These are phyloP conservation scores for Metschnikowia borealis DNA, from an alignment of 805 yeast genomes.

Conservation along the genomic window DNA sequence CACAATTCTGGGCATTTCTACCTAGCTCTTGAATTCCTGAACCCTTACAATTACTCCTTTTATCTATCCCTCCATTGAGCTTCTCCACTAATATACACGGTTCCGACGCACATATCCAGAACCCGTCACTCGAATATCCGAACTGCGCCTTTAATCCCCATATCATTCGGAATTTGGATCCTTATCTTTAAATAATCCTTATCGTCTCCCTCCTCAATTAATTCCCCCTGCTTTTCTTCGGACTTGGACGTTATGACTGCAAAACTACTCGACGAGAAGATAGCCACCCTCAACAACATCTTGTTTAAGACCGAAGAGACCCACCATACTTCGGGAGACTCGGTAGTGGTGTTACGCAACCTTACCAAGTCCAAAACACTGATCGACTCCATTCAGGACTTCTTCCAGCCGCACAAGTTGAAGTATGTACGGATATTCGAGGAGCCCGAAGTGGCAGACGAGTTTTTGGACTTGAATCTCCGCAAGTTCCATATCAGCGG, in stretches of 20 bases:
- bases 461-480: background rate
- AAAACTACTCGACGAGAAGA: background rate
- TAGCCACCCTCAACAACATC: background rate
- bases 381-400: constrained; percentile 2
- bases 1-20: no score
- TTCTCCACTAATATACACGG: no score
- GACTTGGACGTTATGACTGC: background rate
- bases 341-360: constrained; percentile 1
- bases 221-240: no score
- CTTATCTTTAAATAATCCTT: no score
- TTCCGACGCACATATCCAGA: no score
- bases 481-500: background rate
- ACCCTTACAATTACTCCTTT: no score
- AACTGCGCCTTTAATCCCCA: no score
- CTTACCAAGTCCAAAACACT: constrained; percentile 1
- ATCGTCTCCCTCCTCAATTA: no score
- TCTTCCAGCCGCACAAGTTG: constrained; percentile 1
- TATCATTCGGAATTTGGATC: no score
- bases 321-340: background rate
- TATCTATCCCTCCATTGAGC: no score
- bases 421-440: constrained; percentile 1
- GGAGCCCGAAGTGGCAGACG: background rate
- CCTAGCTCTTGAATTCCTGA: no score
- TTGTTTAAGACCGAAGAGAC: background rate
- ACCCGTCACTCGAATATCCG: no score